Percentiles rank a stretch among this genome's conserved stretches.
phyloP scores from a whole-genome alignment of 495 filamentous ascomycete genomes.

The Darksidea phi region DNA sequence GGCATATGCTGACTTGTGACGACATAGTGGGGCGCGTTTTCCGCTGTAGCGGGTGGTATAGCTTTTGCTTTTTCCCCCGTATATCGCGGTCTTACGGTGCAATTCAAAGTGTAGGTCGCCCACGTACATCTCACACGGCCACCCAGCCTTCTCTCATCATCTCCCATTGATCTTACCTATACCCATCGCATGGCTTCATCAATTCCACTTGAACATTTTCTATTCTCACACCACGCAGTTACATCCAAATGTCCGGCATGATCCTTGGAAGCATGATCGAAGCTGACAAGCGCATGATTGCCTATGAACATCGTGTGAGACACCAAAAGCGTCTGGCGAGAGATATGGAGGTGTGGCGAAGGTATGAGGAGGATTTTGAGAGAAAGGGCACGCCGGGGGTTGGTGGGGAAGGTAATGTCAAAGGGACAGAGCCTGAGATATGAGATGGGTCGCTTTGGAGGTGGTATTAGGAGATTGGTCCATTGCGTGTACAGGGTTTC shows the following conservation, averaged over 20 bases:
- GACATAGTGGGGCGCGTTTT: conserved; percentile 59
- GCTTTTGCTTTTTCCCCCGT: conserved; percentile 65
- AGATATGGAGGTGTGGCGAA: conserved; percentile 62
- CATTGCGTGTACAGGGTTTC: not conserved
- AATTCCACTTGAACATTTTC: not conserved
- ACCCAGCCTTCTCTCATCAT: conserved; percentile 6
- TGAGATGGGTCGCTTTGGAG: not conserved
- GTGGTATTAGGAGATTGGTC: not conserved
- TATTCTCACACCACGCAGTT: conserved; percentile 47
- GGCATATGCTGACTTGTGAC: conserved; percentile 5
- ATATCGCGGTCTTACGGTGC: conserved; percentile 78
- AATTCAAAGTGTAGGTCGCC: conserved; percentile 77
- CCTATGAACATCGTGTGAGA: conserved; percentile 63
- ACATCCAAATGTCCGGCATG: conserved; percentile 85
- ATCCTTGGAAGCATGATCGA: conserved; percentile 80
- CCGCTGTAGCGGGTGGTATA: conserved; percentile 55
- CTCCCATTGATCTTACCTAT: not conserved
- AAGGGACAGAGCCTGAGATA: conserved; percentile 21
- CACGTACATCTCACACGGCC: not conserved
- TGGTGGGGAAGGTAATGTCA: conserved; percentile 34
- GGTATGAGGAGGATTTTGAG: conserved; percentile 44
- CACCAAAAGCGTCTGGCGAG: conserved; percentile 61
- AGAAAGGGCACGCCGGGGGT: conserved; percentile 36
- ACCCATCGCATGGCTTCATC: not conserved
- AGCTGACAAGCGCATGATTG: conserved; percentile 71